A percentile compares a stretch with the other conserved stretches of the same genome.
Evolutionary conservation across 352 stramenopile genomes (phyloP).

Genomic region (Hyaloperonospora arabidopsidis): DNA sequence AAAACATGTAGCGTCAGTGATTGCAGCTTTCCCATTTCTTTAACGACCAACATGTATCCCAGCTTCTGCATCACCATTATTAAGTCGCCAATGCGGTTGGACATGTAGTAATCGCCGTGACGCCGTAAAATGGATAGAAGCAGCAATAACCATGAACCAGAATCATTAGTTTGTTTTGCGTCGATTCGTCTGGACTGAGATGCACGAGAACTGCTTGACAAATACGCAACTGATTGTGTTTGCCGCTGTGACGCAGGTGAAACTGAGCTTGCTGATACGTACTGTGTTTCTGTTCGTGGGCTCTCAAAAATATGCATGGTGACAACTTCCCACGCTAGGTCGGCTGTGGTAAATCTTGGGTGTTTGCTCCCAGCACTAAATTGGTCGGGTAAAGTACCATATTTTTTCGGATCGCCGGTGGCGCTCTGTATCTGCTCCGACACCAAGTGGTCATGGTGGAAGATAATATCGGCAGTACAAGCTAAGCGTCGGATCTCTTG

Average conservation of each 20-base stretch:
- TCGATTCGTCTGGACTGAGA: conserved; percentile 18
- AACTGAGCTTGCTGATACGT: conserved; percentile 12
- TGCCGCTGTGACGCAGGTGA: conserved; percentile 21
- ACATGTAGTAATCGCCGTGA: conserved; percentile 45
- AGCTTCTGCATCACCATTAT: conserved; percentile 51
- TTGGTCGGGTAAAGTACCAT: conserved; percentile 17
- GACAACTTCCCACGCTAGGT: conserved; percentile 41
- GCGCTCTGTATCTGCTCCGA: conserved; percentile 17
- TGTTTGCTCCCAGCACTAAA: conserved; percentile 25
- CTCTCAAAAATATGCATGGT: conserved; percentile 35
- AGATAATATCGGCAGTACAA: conserved; percentile 48
- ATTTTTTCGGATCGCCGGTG: conserved; percentile 6
- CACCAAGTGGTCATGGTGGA: conserved; percentile 49
- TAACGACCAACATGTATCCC: conserved; percentile 32
- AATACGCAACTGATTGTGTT: conserved; percentile 23
- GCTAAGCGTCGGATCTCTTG: conserved; percentile 35
- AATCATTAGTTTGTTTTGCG: conserved; percentile 29
- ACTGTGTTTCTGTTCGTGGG: conserved; percentile 22
- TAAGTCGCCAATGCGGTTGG: conserved; percentile 50
- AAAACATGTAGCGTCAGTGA: conserved; percentile 38
- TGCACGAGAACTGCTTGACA: conserved; percentile 12
- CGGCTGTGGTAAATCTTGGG: conserved; percentile 14
- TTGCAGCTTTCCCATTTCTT: conserved; percentile 45
- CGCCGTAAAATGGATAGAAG: conserved; percentile 39
- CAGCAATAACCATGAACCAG: conserved; percentile 38